Evolutionary conservation across 2,329 filamentous ascomycete genomes (phyloP).

Genomic region (Penicillium sp.): DNA sequence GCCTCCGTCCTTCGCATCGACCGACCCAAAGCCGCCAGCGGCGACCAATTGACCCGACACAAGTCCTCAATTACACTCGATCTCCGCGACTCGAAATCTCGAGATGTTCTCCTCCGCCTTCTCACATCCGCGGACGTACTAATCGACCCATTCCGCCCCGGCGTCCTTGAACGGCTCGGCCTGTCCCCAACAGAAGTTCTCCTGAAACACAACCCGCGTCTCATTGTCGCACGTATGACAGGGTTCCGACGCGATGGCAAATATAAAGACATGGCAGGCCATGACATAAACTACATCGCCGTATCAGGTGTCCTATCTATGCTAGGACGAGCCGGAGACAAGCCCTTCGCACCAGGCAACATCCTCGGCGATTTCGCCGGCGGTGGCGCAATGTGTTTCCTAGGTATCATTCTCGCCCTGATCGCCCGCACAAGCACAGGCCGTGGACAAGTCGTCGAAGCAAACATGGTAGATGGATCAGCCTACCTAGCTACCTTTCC

Average conservation of each 20-base stretch:
- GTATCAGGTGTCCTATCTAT: conserved; percentile 77
- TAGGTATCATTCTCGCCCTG: conserved; percentile 80
- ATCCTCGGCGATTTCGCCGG: conserved; percentile 89
- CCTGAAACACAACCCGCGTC: conserved; percentile 65
- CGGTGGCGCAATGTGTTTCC: conserved; percentile 77
- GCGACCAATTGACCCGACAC: conserved; percentile 74
- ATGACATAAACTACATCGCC: conserved; percentile 96
- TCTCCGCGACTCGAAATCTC: conserved; percentile 67
- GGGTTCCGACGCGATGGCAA: conserved; percentile 85
- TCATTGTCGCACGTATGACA: conserved; percentile 84
- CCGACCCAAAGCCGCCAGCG: conserved; percentile 55
- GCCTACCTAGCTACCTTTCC: conserved; percentile 78
- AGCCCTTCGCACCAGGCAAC: conserved; percentile 78
- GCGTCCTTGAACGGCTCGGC: conserved; percentile 81
- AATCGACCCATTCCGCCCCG: conserved; percentile 91
- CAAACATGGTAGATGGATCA: conserved; percentile 93
- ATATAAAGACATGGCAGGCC: conserved; percentile 85
- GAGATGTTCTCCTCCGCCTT: conserved; percentile 66
- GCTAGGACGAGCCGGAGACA: conserved; percentile 68
- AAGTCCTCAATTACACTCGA: conserved; percentile 80
- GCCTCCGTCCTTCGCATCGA: conserved; percentile 87
- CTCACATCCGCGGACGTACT: conserved; percentile 69
- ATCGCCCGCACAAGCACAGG: conserved; percentile 65
- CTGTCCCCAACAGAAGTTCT: conserved; percentile 70
- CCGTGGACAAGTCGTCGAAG: conserved; percentile 83